phyloP scores from a whole-genome alignment of 257 asterid genomes.

The Plectranthus barbatus region DNA sequence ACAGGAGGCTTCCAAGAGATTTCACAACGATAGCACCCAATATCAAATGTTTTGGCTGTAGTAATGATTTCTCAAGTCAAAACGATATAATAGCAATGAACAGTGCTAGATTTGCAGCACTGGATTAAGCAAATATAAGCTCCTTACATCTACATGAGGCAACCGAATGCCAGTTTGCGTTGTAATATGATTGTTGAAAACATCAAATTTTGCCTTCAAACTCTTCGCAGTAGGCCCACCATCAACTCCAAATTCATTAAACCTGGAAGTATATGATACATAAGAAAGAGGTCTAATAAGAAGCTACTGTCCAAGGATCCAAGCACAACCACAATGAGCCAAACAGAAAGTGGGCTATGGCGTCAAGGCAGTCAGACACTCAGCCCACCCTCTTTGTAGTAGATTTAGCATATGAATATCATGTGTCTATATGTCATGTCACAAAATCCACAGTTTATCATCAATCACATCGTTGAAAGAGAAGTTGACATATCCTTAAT shows the following conservation, averaged over 20 bases:
- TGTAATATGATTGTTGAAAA: conserved; percentile 54
- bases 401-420: neutral
- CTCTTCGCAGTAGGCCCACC: conserved; percentile 85
- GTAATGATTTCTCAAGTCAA: conserved; percentile 9
- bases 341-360: too few relatives aligned
- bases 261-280: conserved; percentile 31
- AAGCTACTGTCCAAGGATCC: too few relatives aligned
- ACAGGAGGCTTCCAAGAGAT: conserved; percentile 75
- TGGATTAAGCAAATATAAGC: conserved; percentile 1
- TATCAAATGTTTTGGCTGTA: conserved; percentile 68
- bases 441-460: neutral
- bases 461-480: neutral
- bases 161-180: conserved; percentile 51
- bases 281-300: neutral
- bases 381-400: neutral
- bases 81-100: neutral
- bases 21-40: conserved; percentile 67
- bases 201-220: conserved; percentile 56
- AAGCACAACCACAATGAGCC: too few relatives aligned
- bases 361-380: too few relatives aligned
- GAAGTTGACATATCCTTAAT: neutral
- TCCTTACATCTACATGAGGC: conserved; percentile 72
- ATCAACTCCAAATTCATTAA: conserved; percentile 68
- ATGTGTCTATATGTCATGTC: neutral
- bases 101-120: neutral